phyloP scores from a whole-genome alignment of 2,329 filamentous ascomycete species.

The Ceratocystis lukuohia region DNA sequence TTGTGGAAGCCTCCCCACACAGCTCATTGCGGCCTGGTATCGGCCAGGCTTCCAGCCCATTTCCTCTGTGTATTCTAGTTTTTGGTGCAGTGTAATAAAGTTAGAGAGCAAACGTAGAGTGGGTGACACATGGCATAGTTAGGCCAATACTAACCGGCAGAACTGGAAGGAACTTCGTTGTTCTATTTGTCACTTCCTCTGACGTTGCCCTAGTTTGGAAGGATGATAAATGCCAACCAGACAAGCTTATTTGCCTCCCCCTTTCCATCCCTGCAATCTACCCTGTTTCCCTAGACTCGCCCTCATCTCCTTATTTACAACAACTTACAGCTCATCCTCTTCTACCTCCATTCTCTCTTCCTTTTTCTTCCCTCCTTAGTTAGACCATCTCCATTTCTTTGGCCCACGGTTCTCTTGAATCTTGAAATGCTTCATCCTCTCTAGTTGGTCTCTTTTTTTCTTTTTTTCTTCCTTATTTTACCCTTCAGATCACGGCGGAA shows the following conservation, averaged over 20 bases:
- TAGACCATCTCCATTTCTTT: not conserved
- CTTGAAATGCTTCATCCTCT: not conserved
- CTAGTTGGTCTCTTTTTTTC: not conserved
- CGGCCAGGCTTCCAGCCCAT: no score
- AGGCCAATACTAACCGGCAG: not conserved
- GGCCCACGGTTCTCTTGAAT: not conserved
- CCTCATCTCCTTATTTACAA: not conserved
- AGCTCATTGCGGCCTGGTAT: no score
- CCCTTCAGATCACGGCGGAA: not conserved
- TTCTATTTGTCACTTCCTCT: not conserved
- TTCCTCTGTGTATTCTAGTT: no score
- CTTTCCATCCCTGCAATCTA: not conserved
- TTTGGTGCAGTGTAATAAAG: no score
- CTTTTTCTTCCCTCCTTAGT: not conserved
- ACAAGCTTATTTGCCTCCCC: not conserved
- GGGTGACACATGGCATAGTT: no score
- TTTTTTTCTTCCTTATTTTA: constrained; percentile 5
- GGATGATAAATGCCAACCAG: not conserved
- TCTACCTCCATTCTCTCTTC: not conserved
- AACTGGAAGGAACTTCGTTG: not conserved
- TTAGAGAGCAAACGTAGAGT: no score
- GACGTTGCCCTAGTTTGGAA: not conserved
- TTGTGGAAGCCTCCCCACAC: no score
- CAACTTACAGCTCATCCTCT: not conserved
- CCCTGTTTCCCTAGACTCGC: not conserved